Conservation (phyloP, 148 eudicot species). For the Camellia granthamiana region DNA sequence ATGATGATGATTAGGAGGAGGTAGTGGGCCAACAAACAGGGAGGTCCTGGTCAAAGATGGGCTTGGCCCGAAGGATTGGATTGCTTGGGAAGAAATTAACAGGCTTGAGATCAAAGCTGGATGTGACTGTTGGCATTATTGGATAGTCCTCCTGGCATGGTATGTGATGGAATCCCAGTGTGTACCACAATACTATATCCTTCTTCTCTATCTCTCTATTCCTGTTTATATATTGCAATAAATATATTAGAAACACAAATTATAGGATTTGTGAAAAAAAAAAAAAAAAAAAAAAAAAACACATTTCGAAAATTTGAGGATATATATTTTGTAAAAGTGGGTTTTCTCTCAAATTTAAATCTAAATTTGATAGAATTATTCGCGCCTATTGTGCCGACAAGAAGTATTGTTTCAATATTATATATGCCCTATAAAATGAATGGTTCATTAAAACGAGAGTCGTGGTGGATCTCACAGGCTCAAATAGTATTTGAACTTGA, state of each 20-base stretch:
- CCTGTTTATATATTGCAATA: constrained; percentile 37
- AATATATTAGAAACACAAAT: neutral
- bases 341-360: too few relatives aligned
- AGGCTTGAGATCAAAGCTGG: constrained; percentile 87
- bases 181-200: constrained; percentile 89
- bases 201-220: constrained; percentile 73
- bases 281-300: too few relatives aligned
- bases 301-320: too few relatives aligned
- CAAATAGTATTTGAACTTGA: too few relatives aligned
- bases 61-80: constrained; percentile 67
- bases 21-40: constrained; percentile 66
- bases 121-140: constrained; percentile 88
- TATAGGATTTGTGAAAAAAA: neutral
- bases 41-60: constrained; percentile 57
- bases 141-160: constrained; percentile 97
- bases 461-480: too few relatives aligned
- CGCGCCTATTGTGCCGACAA: too few relatives aligned
- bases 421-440: too few relatives aligned
- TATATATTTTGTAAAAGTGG: too few relatives aligned
- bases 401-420: too few relatives aligned
- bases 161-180: constrained; percentile 86
- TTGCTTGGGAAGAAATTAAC: constrained; percentile 89
- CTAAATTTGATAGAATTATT: too few relatives aligned
- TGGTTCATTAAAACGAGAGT: too few relatives aligned
- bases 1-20: constrained; percentile 28